These are phyloP conservation scores for Calonectria fujianensis DNA, from an alignment of 2,329 filamentous ascomycete species.

Conservation along the genomic window DNA sequence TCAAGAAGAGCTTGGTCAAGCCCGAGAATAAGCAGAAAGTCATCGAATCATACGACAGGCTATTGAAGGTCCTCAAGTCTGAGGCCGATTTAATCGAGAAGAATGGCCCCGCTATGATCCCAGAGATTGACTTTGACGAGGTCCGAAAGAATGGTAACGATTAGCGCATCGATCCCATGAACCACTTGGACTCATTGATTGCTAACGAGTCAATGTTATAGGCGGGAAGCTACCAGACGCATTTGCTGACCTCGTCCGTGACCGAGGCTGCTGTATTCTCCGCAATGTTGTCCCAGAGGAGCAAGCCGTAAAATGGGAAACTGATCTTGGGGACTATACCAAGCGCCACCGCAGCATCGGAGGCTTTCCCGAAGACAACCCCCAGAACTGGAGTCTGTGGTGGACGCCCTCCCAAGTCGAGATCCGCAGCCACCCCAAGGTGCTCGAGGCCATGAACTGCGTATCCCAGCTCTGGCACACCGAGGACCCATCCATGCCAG, in stretches of 20 bases:
- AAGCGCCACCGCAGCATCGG: conserved; percentile 45
- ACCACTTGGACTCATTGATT: too few species aligned
- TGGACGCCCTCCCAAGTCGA: conserved; percentile 31
- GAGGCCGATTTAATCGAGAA: conserved; percentile 17
- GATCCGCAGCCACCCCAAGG: conserved; percentile 27
- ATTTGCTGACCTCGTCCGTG: conserved; percentile 12
- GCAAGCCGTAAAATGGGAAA: background rate
- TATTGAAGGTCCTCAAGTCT: background rate
- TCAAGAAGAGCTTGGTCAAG: conserved; percentile 23
- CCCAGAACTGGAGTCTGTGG: conserved; percentile 27
- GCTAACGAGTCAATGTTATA: background rate
- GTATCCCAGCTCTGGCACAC: conserved; percentile 31
- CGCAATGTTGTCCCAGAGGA: conserved; percentile 16
- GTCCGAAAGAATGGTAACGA: conserved; percentile 11
- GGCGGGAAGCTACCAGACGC: conserved; percentile 16
- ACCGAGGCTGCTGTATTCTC: conserved; percentile 15
- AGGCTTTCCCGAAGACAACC: conserved; percentile 27
- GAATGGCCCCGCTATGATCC: conserved; percentile 5
- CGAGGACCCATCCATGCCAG: background rate
- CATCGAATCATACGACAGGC: conserved; percentile 21
- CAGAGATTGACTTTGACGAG: conserved; percentile 22
- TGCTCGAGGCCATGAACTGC: conserved; percentile 32
- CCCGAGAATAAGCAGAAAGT: conserved; percentile 31
- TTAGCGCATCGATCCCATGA: too few species aligned
- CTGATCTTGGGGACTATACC: conserved; percentile 45